Evolutionary conservation across 352 stramenopile genomes (phyloP), one percentile per base, ranked within the genome.

Genomic region (Pythium oligandrum): DNA sequence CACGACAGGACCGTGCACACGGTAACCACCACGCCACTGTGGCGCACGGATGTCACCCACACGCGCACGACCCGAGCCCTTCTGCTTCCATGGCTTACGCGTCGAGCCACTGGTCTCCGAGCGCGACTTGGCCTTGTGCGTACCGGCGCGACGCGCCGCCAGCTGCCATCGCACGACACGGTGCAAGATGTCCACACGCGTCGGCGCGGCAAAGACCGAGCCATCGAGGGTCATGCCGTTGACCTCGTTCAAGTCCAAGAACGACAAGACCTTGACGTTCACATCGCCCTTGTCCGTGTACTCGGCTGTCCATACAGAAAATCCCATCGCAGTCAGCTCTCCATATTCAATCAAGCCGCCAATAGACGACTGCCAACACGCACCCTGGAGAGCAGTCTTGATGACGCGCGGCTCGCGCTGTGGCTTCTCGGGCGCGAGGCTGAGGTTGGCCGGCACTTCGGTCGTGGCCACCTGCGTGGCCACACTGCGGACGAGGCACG

Each of bases 71-170:
- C 85, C 85, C 12, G 73, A 88, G 34, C 85, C 85, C 86, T 95
- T 95, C 59, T 95, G 85, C 73, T 87, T 87, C 80, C 83, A 93
- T 11, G 81, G 76, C 68, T 95, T 95, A 59, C 83, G 75, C 60
- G 83, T 94, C 30, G 85, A 95, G 37, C 85, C 83, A 69, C 83
- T 93, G 8, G 87, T 80, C 71, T 95, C 85, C 31, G 81, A 83
- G 61, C 85, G 85, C 51, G 83, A 89, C 76, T 95, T 95, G 61
- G 82, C 88, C 71, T 93, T 93, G 79, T 92, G 87, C 63, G 84
- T 92, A 57, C 83, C 85, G 40, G 83, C 79, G 48, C 85, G 83
- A 59, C 81, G 81, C 56, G 81, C 88, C 17, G 85, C 85, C 10
- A 94, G 64, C 64, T 95, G 83, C 85, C 85, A 95, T 62, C 83